Evolutionary conservation across 2,329 filamentous ascomycete species (phyloP), one percentile per base, ranked within the genome.

Genomic region (Colletotrichum noveboracense): DNA sequence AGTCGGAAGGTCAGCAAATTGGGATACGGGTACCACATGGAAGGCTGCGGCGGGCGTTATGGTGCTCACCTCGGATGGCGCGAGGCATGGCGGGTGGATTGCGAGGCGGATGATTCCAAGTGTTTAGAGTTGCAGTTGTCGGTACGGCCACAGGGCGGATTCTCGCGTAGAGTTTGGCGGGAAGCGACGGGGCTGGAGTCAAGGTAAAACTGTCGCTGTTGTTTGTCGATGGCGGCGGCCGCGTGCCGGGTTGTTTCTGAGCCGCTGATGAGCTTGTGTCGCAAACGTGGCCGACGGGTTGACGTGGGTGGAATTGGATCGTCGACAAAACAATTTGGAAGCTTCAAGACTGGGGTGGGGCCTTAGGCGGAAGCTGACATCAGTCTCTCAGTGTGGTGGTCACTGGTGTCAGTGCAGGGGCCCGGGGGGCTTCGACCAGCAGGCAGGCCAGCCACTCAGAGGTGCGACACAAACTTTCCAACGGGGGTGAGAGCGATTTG

Each of bases 31-130:
- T 55, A 21, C 69, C 74, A n/a, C 69, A 73, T 52, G 34, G 52
- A 60, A 66, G 71, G 14, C n/a, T n/a, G 26, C n/a, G 18, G 43
- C 13, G n/a, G 48, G 34, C 16, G 38, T 38, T 56, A 28, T 36
- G 12, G 9, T 58, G 30, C 52, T 12, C 80, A 90, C 90, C 90
- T 88, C 88, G 86, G 56, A 91, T 89, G 75, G 90, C 89, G 80
- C 89, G 89, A 77, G 90, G 89, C 90, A 91, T 92, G 66, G 71
- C 85, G 82, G 58, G 62, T 55, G 52, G 30, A 43, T 48, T 7
- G 28, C 56, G 34, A 58, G 21, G 12, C 30, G 14, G 36, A 26
- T 36, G 36, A 32, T 34, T 28, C 24, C 48, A 38, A n/a, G 16
- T 21, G 55, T 58, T 52, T n/a, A 24, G 30, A 48, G 43, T n/a